Conservation (phyloP, 2,329 filamentous ascomycete species). For the Eurotiales sp. region DNA sequence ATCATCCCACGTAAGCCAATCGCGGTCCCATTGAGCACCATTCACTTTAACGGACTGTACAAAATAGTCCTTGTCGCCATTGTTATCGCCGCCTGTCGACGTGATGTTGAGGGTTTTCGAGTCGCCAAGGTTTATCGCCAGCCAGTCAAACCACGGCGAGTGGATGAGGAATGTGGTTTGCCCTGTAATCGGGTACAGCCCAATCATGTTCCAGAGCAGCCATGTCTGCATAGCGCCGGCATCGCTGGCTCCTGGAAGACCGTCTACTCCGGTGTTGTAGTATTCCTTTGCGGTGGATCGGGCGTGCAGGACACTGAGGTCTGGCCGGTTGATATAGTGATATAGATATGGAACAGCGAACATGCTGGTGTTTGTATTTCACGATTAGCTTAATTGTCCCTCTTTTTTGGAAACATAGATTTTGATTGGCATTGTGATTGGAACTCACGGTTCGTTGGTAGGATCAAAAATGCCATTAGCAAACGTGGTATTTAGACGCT, state of each 20-base stretch:
- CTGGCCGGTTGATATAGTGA: constrained; percentile 62
- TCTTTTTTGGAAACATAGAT: too few species aligned
- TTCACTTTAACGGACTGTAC: constrained; percentile 63
- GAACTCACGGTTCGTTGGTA: constrained; percentile 61
- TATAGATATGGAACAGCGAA: constrained; percentile 56
- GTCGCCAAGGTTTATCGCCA: constrained; percentile 53
- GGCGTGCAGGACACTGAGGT: constrained; percentile 39
- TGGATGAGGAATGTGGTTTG: constrained; percentile 64
- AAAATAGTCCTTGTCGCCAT: constrained; percentile 52
- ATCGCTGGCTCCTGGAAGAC: constrained; percentile 64
- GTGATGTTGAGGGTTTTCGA: constrained; percentile 57
- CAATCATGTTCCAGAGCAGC: constrained; percentile 62
- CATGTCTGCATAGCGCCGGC: constrained; percentile 64
- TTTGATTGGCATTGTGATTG: too few species aligned
- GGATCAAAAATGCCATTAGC: constrained; percentile 56
- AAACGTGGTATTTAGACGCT: constrained; percentile 59
- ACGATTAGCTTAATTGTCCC: too few species aligned
- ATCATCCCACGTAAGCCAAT: constrained; percentile 59
- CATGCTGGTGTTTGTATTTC: too few species aligned
- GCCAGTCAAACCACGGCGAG: constrained; percentile 58
- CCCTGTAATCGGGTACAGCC: constrained; percentile 51
- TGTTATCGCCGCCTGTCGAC: constrained; percentile 55
- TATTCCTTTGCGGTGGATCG: constrained; percentile 59
- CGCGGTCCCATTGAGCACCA: constrained; percentile 55
- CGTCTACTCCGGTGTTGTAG: constrained; percentile 53